Conservation (phyloP, 2,329 filamentous ascomycete genomes). For the Stromatinia cepivora region DNA sequence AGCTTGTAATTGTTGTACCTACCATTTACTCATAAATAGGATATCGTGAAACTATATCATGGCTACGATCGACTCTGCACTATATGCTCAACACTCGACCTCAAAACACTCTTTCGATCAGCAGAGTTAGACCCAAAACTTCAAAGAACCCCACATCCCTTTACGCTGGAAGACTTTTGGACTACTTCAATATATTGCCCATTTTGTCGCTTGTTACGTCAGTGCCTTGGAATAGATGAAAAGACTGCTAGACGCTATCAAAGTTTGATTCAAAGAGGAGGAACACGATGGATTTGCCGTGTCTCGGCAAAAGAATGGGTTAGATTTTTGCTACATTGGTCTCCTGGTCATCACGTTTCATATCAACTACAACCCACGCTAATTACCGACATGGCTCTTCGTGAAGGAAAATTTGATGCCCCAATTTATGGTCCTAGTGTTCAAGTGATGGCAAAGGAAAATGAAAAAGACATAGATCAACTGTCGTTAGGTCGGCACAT, state of each 20-base stretch:
- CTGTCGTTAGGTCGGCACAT: not conserved
- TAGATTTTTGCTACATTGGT: not conserved
- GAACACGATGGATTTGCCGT: not conserved
- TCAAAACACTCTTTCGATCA: not conserved
- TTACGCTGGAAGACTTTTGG: conserved; percentile 2
- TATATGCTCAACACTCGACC: conserved; percentile 5
- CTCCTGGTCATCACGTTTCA: not conserved
- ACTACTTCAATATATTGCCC: conserved; percentile 10
- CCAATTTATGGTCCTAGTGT: not conserved
- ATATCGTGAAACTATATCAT: conserved; percentile 12
- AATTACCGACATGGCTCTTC: not conserved
- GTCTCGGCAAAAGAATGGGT: not conserved
- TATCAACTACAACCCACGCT: not conserved
- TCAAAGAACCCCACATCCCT: not conserved
- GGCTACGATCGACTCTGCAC: conserved; percentile 2
- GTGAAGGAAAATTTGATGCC: not conserved
- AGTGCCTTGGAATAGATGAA: not conserved
- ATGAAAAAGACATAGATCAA: not conserved
- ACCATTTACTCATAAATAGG: not conserved
- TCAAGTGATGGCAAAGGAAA: not conserved
- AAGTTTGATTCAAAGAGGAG: not conserved
- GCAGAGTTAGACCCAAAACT: not conserved
- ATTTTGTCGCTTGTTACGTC: conserved; percentile 11
- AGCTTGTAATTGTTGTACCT: not conserved
- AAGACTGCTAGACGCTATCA: not conserved